Evolutionary conservation across 331 rosid species (phyloP), one percentile per base, ranked within the genome.

Genomic region (Rosa hybrid): DNA sequence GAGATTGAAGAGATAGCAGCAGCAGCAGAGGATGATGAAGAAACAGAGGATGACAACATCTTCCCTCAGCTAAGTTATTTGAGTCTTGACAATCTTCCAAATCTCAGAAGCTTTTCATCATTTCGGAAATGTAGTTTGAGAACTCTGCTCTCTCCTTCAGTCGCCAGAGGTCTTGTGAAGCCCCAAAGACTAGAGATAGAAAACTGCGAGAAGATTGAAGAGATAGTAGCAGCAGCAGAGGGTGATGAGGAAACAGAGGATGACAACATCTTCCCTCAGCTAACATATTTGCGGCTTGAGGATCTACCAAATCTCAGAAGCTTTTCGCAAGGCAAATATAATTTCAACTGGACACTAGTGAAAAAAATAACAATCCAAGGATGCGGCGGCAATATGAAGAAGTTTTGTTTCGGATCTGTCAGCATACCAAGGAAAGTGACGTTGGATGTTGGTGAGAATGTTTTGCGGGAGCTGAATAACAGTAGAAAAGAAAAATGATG

Each of bases 231-330:
- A 14, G 60, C 18, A 27, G 42, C 20, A 25, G 42, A 5, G 68
- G 68, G n/a, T 63, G 68, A 27, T 63, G 68, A 27, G 12, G 68
- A 63, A 63, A 63, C 8, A 27, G 42, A 12, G 68, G 18, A 27
- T 12, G 18, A 1, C 8, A 53, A 17, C 21, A 53, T 53, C 1
- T 18, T 53, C 21, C 60, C 60, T 17, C 23, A 6, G 60, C 60
- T 18, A 6, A 18, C 2, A 5, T 0, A 1, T 0, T 54, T 54
- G 23, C 0, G 0, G 0, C 60, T 54, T 54, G 0, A 0, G 0
- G 0, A 54, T 54, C 60, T 18, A 5, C 23, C 60, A 6, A 54
- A 17, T 54, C 20, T 54, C 7, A 21, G 60, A 17, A 54, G 60
- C 23, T 54, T 54, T 54, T 17, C 60, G 60, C 23, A 20, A 20